Evolutionary conservation across 148 eudicot genomes (phyloP).

Genomic region (Fagopyrum homotropicum): DNA sequence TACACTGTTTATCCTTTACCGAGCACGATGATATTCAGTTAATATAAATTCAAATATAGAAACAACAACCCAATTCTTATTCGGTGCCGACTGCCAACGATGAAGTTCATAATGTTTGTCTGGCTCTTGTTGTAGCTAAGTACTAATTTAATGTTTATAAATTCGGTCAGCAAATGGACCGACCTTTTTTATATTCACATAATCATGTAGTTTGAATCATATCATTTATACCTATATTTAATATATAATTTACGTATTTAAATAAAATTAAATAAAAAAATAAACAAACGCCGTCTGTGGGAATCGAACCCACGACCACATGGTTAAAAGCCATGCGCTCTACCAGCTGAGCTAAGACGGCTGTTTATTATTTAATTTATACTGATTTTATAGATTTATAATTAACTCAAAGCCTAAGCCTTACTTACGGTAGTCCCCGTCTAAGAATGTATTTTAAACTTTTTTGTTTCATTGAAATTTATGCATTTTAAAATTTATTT

Average conservation of each 20-base stretch:
- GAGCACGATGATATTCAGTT: background rate
- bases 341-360: conserved; percentile 15
- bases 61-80: background rate
- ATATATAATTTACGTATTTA: too few relatives aligned
- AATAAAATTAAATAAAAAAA: too few relatives aligned
- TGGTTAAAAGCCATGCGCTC: conserved; percentile 42
- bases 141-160: background rate
- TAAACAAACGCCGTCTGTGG: conserved; percentile 34
- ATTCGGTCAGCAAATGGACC: background rate
- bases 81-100: background rate
- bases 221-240: too few relatives aligned
- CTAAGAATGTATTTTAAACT: too few relatives aligned
- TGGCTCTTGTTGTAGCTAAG: background rate
- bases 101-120: background rate
- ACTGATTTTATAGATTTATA: too few relatives aligned
- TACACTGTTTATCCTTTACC: too few relatives aligned
- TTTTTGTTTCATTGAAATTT: too few relatives aligned
- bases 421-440: too few relatives aligned
- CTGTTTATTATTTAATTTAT: background rate
- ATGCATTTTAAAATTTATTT: too few relatives aligned
- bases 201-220: background rate
- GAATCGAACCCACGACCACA: conserved; percentile 57
- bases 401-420: too few relatives aligned
- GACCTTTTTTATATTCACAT: too few relatives aligned
- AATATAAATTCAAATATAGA: background rate